These are phyloP conservation scores for Mycena alexandri DNA, from an alignment of 768 basidiomycete genomes.

Conservation along the genomic window DNA sequence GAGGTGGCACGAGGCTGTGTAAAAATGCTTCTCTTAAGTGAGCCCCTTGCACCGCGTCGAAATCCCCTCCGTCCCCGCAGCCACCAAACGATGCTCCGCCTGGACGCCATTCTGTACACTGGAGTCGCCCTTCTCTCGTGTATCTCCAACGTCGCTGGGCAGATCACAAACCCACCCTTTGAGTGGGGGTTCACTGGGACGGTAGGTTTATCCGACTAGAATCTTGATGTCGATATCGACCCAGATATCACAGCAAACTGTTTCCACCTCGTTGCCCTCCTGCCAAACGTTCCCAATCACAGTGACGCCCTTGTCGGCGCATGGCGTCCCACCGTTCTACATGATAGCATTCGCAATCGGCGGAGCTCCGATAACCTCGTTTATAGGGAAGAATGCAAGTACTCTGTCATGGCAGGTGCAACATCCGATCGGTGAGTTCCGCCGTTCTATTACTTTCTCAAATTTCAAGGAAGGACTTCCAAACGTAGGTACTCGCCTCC, in stretches of 20 bases:
- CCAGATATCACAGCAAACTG: not conserved
- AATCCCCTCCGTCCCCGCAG: not conserved
- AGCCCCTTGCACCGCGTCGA: not conserved
- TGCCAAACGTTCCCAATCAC: constrained; percentile 6
- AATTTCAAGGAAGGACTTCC: too few relatives aligned
- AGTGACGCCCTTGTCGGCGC: not conserved
- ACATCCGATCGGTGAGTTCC: constrained; percentile 54
- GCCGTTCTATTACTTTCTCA: not conserved
- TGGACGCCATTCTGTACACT: not conserved
- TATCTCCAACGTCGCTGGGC: not conserved
- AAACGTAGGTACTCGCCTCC: constrained; percentile 54
- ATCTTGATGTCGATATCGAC: not conserved
- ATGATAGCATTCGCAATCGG: constrained; percentile 57
- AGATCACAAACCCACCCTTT: not conserved
- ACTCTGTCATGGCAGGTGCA: constrained; percentile 58
- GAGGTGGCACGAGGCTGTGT: constrained; percentile 9
- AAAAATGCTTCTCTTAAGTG: constrained; percentile 10
- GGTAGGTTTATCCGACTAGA: not conserved
- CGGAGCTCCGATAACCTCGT: constrained; percentile 50
- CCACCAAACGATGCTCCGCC: constrained; percentile 1
- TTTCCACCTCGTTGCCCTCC: constrained; percentile 9
- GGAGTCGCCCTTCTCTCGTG: not conserved
- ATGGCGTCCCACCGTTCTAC: constrained; percentile 54
- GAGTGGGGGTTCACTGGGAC: constrained; percentile 16
- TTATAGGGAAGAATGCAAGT: constrained; percentile 52